phyloP scores from a whole-genome alignment of 352 stramenopile genomes.

The Pythium insidiosum region DNA sequence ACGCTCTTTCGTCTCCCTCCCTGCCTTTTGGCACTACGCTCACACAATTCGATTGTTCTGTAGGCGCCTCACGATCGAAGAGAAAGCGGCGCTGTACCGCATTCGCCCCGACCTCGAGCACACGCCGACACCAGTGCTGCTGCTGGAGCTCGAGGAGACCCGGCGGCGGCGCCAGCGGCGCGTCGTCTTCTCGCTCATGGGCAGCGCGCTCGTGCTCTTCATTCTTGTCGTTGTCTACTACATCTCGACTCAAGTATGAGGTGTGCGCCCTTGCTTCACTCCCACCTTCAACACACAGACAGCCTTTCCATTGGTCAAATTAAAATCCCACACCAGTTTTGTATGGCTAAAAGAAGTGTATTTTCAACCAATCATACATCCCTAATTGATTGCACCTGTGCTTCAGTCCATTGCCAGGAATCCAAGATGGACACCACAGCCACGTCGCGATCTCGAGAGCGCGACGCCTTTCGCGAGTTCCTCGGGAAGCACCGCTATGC shows the following conservation, averaged over 20 bases:
- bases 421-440: constrained; percentile 10
- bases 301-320: no score
- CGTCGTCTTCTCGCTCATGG: constrained; percentile 60
- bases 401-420: no score
- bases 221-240: constrained; percentile 81
- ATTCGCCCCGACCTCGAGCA: constrained; percentile 63
- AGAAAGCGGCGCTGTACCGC: constrained; percentile 67
- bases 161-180: constrained; percentile 51
- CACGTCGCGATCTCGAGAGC: constrained; percentile 19
- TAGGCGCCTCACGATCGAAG: constrained; percentile 61
- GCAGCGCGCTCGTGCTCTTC: constrained; percentile 50
- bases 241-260: constrained; percentile 29
- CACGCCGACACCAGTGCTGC: constrained; percentile 43
- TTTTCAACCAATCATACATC: no score
- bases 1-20: not conserved
- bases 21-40: not conserved
- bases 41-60: no score
- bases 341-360: no score
- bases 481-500: constrained; percentile 29
- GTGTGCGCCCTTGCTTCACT: not conserved
- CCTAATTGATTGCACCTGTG: not conserved
- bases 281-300: no score
- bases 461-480: constrained; percentile 32
- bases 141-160: constrained; percentile 56
- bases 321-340: no score